Percentiles rank a stretch among this genome's conserved stretches.
Conservation (phyloP, 768 basidiomycete species). For the Clavulina sp. region DNA sequence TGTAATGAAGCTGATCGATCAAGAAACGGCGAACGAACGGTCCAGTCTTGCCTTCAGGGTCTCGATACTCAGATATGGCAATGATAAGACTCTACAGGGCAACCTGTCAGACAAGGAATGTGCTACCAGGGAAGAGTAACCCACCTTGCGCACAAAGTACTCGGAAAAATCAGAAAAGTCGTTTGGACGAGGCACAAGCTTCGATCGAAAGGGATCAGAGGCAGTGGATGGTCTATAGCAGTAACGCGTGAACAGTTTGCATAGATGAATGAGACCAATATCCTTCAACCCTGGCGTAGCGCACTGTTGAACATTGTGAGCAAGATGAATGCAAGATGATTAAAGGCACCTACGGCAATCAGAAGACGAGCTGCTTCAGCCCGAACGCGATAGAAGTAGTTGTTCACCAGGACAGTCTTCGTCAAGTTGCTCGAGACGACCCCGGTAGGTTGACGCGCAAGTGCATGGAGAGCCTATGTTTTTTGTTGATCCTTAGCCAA, state of each 20-base stretch:
- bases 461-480: conserved; percentile 69
- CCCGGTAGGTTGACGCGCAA: conserved; percentile 61
- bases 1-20: conserved; percentile 83
- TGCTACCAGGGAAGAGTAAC: conserved; percentile 12
- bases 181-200: conserved; percentile 88
- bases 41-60: conserved; percentile 73
- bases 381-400: conserved; percentile 91
- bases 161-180: conserved; percentile 83
- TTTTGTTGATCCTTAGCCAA: not conserved
- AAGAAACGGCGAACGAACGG: conserved; percentile 73
- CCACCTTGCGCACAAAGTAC: conserved; percentile 88
- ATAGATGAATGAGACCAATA: conserved; percentile 83
- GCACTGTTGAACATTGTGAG: conserved; percentile 33
- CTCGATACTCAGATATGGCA: conserved; percentile 72
- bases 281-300: conserved; percentile 69
- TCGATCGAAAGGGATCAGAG: conserved; percentile 67
- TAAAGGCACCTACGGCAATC: conserved; percentile 30
- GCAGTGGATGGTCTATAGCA: conserved; percentile 78
- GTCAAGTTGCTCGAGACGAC: conserved; percentile 85
- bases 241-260: conserved; percentile 83
- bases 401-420: conserved; percentile 82
- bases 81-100: conserved; percentile 49
- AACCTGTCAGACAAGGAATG: not conserved
- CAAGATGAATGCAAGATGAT: conserved; percentile 2
- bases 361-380: conserved; percentile 85